phyloP scores from a whole-genome alignment of 148 eudicot species.

The Vaccinium myrtillus region DNA sequence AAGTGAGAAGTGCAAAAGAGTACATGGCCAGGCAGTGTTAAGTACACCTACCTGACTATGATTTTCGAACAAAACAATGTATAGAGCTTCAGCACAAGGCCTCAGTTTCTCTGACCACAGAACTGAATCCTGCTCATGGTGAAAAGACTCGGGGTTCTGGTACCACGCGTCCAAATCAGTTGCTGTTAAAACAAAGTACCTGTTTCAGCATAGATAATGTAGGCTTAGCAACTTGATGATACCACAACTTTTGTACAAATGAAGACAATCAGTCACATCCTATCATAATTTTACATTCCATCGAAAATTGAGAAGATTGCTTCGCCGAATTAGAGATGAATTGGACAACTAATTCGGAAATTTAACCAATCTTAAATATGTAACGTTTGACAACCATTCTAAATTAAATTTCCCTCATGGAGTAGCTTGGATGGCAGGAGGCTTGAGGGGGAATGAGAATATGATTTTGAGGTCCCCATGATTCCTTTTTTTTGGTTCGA shows the following conservation, averaged over 20 bases:
- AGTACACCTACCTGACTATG: slow-evolving; percentile 88
- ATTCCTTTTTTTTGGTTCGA: background rate
- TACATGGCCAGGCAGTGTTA: background rate
- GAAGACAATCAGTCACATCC: background rate
- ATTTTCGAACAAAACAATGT: slow-evolving; percentile 90
- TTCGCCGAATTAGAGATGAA: background rate
- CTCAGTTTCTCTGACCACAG: slow-evolving; percentile 94
- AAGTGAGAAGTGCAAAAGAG: background rate
- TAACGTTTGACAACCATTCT: background rate
- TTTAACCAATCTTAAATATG: background rate
- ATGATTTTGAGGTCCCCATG: background rate
- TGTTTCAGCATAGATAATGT: slow-evolving; percentile 35
- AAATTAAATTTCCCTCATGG: background rate
- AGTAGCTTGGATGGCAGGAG: background rate
- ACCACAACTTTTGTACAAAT: background rate
- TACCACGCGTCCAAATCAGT: slow-evolving; percentile 94
- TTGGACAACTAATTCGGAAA: background rate
- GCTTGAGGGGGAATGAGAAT: background rate
- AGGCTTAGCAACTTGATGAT: slow-evolving; percentile 31
- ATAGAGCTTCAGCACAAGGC: slow-evolving; percentile 99
- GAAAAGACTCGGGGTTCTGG: slow-evolving; percentile 84
- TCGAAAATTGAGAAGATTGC: background rate
- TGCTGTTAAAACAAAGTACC: slow-evolving; percentile 92
- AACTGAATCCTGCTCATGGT: slow-evolving; percentile 97
- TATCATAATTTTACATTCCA: background rate